Base-by-base conservation (phyloP, 179 eudicot species). In the Actinidia polygama region DNA sequence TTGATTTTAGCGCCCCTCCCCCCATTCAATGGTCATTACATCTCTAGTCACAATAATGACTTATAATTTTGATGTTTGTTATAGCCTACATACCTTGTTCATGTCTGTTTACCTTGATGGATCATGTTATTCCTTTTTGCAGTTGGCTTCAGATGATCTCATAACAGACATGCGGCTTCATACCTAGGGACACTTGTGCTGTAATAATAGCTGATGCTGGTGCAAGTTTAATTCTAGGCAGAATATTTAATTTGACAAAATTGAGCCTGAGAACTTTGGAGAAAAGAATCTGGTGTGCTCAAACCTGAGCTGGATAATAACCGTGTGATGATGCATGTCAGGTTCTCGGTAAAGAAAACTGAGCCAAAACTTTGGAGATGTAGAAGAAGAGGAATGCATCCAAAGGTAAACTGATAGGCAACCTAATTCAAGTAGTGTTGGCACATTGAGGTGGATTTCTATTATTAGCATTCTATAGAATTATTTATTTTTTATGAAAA, bases 171-270 rank as follows among this genome's bases (percentile, higher is more conserved):
- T 94, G 97, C 80, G 99, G 98, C 79, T 95, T 88, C 85, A 90
- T 90, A 87, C 94, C 97, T 19, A 92, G 95, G 89, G 99, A 95
- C 88, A 84, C 94, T 79, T 83, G 87, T 58, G 91, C 99, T 75
- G n/a, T n/a, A n/a, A 75, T 95, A 85, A 85, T 94, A 87, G 99
- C 99, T 79, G 99, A 95, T 91, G 93, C 95, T 82, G 92, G 90
- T 75, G 92, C 92, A 23, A 91, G 86, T 85, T 79, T 93, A 82
- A 80, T 88, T 66, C 90, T 89, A 85, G 75, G 78, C 79, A 81
- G 70, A 83, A 78, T 61, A 69, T 76, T 84, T 81, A 84, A 68
- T 84, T 59, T 79, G 85, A 74, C 68, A 83, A 85, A 62, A 54
- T 75, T 67, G 91, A 80, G 55, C 85, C 87, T 54, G 81, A 49